phyloP scores from a whole-genome alignment of 192 early-diverging fungal genomes.

The Coemansia sp. region DNA sequence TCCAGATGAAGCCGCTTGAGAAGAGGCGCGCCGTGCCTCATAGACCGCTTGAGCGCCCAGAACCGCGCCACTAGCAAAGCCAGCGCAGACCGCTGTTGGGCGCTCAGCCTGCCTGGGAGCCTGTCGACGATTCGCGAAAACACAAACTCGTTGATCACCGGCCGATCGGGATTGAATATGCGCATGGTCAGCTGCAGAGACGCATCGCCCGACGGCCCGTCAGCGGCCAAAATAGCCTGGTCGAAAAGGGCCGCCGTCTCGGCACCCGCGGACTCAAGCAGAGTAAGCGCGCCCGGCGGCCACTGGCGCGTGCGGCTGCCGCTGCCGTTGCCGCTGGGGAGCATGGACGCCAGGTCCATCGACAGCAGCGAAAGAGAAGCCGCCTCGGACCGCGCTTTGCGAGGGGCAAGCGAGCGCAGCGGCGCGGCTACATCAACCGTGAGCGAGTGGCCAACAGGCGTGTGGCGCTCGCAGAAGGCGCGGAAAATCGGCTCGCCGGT shows the following conservation, averaged over 20 bases:
- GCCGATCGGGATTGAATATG: constrained; percentile 36
- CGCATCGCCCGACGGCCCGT: constrained; percentile 14
- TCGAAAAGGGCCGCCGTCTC: constrained; percentile 9
- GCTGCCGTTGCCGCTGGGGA: constrained; percentile 3
- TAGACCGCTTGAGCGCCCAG: constrained; percentile 92
- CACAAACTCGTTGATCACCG: constrained; percentile 44
- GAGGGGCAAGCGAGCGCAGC: constrained; percentile 16
- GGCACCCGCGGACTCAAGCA: constrained; percentile 9
- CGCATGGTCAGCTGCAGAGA: constrained; percentile 50
- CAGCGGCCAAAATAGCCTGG: constrained; percentile 7
- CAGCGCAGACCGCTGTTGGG: constrained; percentile 15
- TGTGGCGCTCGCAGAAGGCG: constrained; percentile 89
- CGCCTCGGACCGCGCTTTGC: constrained; percentile 9
- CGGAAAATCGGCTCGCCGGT: constrained; percentile 64
- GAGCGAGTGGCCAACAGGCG: constrained; percentile 59
- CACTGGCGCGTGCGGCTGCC: constrained; percentile 4
- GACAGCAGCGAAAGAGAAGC: constrained; percentile 24
- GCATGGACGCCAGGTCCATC: constrained; percentile 19
- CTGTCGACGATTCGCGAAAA: constrained; percentile 10
- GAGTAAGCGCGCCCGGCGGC: constrained; percentile 7
- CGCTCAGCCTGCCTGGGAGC: constrained; percentile 8
- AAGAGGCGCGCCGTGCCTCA: constrained; percentile 88
- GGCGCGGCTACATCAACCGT: constrained; percentile 33
- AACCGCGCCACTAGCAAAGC: constrained; percentile 69
- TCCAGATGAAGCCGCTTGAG: constrained; percentile 95